Evolutionary conservation across 495 filamentous ascomycete species (phyloP).

Genomic region (Aspergillus heteromorphus): DNA sequence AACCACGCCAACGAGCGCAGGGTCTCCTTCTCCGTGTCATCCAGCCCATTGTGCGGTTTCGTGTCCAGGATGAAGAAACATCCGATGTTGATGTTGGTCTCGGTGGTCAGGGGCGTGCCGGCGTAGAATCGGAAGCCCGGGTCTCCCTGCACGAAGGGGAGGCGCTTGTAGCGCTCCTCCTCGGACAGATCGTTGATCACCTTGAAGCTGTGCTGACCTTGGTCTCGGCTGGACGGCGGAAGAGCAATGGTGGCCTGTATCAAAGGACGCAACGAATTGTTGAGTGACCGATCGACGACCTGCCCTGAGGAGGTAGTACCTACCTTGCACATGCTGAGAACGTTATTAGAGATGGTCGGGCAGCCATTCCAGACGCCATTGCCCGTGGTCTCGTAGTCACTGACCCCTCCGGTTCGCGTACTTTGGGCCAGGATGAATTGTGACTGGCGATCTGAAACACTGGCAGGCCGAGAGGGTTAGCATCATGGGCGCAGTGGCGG

Average conservation of each 20-base stretch:
- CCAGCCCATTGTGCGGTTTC: slow-evolving; percentile 32
- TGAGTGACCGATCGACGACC: slow-evolving; percentile 1
- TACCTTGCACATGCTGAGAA: slow-evolving; percentile 45
- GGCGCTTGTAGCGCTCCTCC: slow-evolving; percentile 35
- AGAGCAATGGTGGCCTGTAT: slow-evolving; percentile 30
- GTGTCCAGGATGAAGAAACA: slow-evolving; percentile 62
- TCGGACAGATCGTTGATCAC: slow-evolving; percentile 34
- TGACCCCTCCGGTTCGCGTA: slow-evolving; percentile 29
- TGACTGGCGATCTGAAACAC: slow-evolving; percentile 53
- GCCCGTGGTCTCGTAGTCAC: slow-evolving; percentile 29
- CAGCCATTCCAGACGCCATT: slow-evolving; percentile 44
- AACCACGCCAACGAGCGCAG: slow-evolving; percentile 46
- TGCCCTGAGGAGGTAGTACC: slow-evolving; percentile 8
- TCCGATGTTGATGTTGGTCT: slow-evolving; percentile 64
- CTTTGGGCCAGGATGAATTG: slow-evolving; percentile 56
- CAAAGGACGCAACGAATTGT: background rate
- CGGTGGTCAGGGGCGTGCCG: slow-evolving; percentile 55
- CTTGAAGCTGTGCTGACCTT: slow-evolving; percentile 27
- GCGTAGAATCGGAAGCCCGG: slow-evolving; percentile 45
- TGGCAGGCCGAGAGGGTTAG: slow-evolving; percentile 1
- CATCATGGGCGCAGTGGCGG: slow-evolving; percentile 7
- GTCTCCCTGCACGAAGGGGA: slow-evolving; percentile 37
- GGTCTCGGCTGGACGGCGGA: slow-evolving; percentile 28
- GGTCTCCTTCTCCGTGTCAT: slow-evolving; percentile 31
- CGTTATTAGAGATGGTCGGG: slow-evolving; percentile 30